A percentile compares a stretch with the other conserved stretches of the same genome.
Evolutionary conservation across 2,329 filamentous ascomycete species (phyloP).

Genomic region (Monilinia fructicola): DNA sequence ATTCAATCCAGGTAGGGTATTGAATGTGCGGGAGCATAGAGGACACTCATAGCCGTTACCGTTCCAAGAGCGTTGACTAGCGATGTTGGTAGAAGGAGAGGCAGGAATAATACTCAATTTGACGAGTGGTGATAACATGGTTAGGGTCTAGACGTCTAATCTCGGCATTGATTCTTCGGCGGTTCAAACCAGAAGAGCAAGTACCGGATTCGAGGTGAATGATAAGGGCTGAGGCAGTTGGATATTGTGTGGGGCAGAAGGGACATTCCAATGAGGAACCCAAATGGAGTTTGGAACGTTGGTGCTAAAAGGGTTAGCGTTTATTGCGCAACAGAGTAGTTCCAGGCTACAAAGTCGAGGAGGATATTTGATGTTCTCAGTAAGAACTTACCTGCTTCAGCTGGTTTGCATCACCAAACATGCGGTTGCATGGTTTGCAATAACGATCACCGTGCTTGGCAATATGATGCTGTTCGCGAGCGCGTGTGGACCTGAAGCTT

Average conservation of each 20-base stretch:
- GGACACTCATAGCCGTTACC: conserved; percentile 51
- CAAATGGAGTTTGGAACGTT: conserved; percentile 53
- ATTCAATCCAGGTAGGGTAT: conserved; percentile 43
- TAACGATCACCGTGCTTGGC: conserved; percentile 28
- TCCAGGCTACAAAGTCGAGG: no score
- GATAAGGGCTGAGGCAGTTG: conserved; percentile 57
- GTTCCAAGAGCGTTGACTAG: conserved; percentile 48
- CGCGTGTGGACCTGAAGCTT: conserved; percentile 23
- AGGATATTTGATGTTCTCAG: not conserved
- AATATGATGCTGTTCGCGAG: conserved; percentile 32
- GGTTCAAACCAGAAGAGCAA: conserved; percentile 46
- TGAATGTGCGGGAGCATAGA: conserved; percentile 52
- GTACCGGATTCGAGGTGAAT: conserved; percentile 59
- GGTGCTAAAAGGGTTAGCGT: conserved; percentile 47
- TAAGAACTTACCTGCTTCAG: conserved; percentile 31
- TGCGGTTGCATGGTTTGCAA: conserved; percentile 30
- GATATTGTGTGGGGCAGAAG: conserved; percentile 51
- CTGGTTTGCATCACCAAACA: conserved; percentile 32
- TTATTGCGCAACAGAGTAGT: no score
- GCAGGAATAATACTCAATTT: conserved; percentile 48
- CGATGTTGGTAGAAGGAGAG: conserved; percentile 39
- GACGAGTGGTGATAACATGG: conserved; percentile 52
- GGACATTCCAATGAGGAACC: conserved; percentile 51
- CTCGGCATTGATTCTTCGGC: conserved; percentile 48
- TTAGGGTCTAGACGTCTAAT: conserved; percentile 49